Evolutionary conservation across 2,329 filamentous ascomycete species (phyloP), one percentile per base, ranked within the genome.

Genomic region (Xylaria sp.): DNA sequence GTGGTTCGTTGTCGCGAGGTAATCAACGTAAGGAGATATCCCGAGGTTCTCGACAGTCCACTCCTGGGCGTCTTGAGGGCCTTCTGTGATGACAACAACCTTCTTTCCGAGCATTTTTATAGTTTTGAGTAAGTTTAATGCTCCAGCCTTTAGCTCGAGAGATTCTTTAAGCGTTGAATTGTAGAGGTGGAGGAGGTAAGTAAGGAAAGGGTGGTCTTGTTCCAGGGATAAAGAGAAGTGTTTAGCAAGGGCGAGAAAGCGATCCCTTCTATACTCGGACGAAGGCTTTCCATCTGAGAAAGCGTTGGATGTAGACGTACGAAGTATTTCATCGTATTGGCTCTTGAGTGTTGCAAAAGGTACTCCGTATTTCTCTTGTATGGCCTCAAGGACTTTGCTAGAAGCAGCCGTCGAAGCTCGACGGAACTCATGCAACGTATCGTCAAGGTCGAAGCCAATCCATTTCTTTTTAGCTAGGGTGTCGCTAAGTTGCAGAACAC

Each of bases 401-500:
- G 74, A 76, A 2, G 80, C 80, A 4, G 64, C 55, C 0, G 64
- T 58, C 1, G 79, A 81, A 10, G 77, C 77, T 17, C 66, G 71
- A 48, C 78, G 78, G 49, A 81, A 83, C 47, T 79, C 74, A 58
- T 83, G 81, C 1, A 83, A 70, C 0, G 80, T 81, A 63, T 82
- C 80, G 57, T 83, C 80, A 4, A 83, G 75, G 38, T 82, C 80
- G 54, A 83, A 82, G 1, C 76, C 78, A 38, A 80, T 74, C 78
- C 79, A 82, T 1, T 54, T 25, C 44, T 47, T 47, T 47, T 35
- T 29, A 9, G 46, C 29, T 3, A 48, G 53, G 11, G 62, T 49
- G 3, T 55, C 54, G 2, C 47, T 57, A 1, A 70, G 63, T 33
- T 43, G 25, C 1, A 38, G 5, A 11, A 54, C 43, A n/a, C 38